Percentiles rank a stretch among this genome's conserved stretches.
phyloP scores from a whole-genome alignment of 768 basidiomycete genomes.

The Phaeolepiota aurea region DNA sequence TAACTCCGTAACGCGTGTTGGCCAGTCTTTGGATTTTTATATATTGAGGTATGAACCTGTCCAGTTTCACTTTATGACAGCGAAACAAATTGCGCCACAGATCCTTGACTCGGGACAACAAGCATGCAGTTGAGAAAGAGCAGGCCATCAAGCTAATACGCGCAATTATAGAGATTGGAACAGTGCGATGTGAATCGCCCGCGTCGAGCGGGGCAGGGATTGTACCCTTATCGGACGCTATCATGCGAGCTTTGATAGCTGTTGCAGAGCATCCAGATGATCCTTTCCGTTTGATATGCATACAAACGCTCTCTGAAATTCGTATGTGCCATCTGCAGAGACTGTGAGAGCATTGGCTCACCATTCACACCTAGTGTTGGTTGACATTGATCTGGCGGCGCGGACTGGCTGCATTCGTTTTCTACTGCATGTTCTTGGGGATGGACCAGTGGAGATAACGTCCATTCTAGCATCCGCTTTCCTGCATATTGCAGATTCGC shows the following conservation, averaged over 20 bases:
- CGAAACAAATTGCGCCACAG: constrained; percentile 29
- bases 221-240: constrained; percentile 62
- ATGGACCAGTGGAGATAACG: constrained; percentile 79
- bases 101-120: constrained; percentile 78
- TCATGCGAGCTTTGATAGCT: constrained; percentile 86
- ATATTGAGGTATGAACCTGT: constrained; percentile 65
- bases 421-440: constrained; percentile 80
- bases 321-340: constrained; percentile 35
- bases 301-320: constrained; percentile 88
- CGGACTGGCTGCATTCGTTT: constrained; percentile 80
- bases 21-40: constrained; percentile 78
- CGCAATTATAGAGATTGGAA: constrained; percentile 69
- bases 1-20: constrained; percentile 59
- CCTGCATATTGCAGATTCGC: constrained; percentile 78
- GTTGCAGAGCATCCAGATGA: constrained; percentile 92
- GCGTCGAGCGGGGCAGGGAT: constrained; percentile 31
- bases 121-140: constrained; percentile 79
- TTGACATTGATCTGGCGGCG: constrained; percentile 78
- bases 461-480: constrained; percentile 75
- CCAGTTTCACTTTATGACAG: too few species aligned
- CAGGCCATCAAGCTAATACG: constrained; percentile 90
- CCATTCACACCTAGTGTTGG: constrained; percentile 48
- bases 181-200: constrained; percentile 37
- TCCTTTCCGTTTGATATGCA: constrained; percentile 70
- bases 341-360: background rate